Base-by-base conservation (phyloP, 768 basidiomycete genomes). In the Pholiota conissans region DNA sequence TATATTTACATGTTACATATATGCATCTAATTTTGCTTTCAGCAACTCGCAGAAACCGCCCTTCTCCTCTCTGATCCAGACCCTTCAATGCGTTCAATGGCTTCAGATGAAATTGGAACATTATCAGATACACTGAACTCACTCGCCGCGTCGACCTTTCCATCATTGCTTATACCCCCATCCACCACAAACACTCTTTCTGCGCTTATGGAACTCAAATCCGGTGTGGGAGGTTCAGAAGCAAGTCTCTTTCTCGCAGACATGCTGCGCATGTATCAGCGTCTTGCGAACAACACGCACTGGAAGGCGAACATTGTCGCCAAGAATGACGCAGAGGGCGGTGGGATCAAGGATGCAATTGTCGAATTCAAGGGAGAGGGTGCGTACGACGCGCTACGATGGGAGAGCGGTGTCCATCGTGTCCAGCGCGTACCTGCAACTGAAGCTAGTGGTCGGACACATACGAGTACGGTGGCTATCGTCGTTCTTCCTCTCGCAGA, bases 341-440 rank as follows among this genome's bases (percentile, higher is more conserved):
- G 86, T n/a, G 90, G 91, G 1, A 73, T 86, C 47, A 89, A 86
- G 62, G 91, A 93, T 56, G 92, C 88, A 5, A 82, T 90, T 18
- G 71, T 94, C 8, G 93, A 95, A 66, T 75, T 95, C 11, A 86
- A 87, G 58, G 92, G 93, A 0, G 73, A 81, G 1, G 88, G 90
- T 0, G 86, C 85, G 9, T 98, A 91, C 63, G 95, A 95, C 57
- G 71, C 76, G 0, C 69, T 98, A 52, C 76, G 87, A 34, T 95
- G 89, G 86, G 97, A 99, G 71, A 94, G 90, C 58, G 97, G 97
- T 2, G 94, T 99, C 0, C 97, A 98, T 74, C 81, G 97, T 2
- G 94, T 99, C 0, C 96, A 98, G 74, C 74, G 97, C 39, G 91
- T 98, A 0, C 97, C 97, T 1, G 85, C 85, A 8, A 98, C 95